Conservation (phyloP, 1,284 basidiomycete genomes). For the Abortiporus biennis region DNA sequence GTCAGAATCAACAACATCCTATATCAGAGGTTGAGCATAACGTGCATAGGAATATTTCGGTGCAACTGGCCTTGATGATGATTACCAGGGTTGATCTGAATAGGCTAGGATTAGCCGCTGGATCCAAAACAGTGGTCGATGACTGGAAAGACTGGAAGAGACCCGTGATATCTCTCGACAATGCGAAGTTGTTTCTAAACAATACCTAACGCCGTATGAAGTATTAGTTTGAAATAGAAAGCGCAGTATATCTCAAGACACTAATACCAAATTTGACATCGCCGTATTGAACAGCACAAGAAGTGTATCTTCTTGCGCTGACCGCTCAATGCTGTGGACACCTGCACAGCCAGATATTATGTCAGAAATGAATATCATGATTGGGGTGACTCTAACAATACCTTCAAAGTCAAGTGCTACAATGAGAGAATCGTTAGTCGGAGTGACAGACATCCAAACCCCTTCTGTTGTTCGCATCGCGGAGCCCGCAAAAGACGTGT, state of each 20-base stretch:
- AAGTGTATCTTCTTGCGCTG: slow-evolving; percentile 56
- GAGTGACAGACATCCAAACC: slow-evolving; percentile 65
- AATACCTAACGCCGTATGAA: slow-evolving; percentile 37
- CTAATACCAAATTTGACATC: slow-evolving; percentile 57
- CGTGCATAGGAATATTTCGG: not conserved
- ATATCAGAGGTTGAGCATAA: not conserved
- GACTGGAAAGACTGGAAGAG: slow-evolving; percentile 64
- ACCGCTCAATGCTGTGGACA: slow-evolving; percentile 57
- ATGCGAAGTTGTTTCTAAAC: slow-evolving; percentile 59
- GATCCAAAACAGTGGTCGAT: slow-evolving; percentile 51
- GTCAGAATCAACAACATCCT: slow-evolving; percentile 58
- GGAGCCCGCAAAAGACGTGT: slow-evolving; percentile 61
- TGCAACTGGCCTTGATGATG: slow-evolving; percentile 49
- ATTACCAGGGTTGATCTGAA: slow-evolving; percentile 56
- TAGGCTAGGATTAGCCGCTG: slow-evolving; percentile 47
- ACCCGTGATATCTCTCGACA: slow-evolving; percentile 50
- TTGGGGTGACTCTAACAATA: slow-evolving; percentile 14
- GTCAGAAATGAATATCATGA: not conserved
- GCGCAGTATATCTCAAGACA: not conserved
- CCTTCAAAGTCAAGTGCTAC: slow-evolving; percentile 65
- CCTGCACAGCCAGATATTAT: slow-evolving; percentile 28
- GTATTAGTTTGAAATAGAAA: not conserved
- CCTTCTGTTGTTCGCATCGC: slow-evolving; percentile 66
- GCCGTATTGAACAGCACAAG: slow-evolving; percentile 62
- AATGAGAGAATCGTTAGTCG: slow-evolving; percentile 45